phyloP scores from a whole-genome alignment of 2,329 filamentous ascomycete genomes.

The Claviceps sp. region DNA sequence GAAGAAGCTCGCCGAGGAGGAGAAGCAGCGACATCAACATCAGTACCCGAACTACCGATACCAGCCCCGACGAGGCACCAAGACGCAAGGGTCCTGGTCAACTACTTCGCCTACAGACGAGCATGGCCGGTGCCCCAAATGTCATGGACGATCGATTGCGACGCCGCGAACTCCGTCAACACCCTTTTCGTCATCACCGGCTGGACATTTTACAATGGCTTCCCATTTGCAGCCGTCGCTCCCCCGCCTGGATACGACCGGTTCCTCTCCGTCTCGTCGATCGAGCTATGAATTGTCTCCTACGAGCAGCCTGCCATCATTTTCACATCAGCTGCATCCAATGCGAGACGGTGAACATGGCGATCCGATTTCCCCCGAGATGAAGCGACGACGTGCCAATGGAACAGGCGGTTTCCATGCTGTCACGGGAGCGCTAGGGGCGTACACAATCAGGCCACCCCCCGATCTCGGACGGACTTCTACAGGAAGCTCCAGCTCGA shows the following conservation, averaged over 20 bases:
- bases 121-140: slow-evolving; percentile 52
- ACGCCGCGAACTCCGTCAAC: slow-evolving; percentile 47
- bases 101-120: slow-evolving; percentile 30
- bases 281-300: slow-evolving; percentile 16
- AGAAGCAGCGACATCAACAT: slow-evolving; percentile 77
- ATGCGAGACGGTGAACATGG: slow-evolving; percentile 23
- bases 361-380: slow-evolving; percentile 32
- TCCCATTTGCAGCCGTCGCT: slow-evolving; percentile 11
- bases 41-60: slow-evolving; percentile 93
- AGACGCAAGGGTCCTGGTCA: slow-evolving; percentile 18
- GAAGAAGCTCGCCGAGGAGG: slow-evolving; percentile 84
- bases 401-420: slow-evolving; percentile 22
- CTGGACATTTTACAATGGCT: slow-evolving; percentile 12
- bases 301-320: slow-evolving; percentile 11
- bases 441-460: slow-evolving; percentile 6
- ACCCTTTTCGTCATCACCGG: slow-evolving; percentile 25
- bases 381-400: slow-evolving; percentile 50
- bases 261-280: slow-evolving; percentile 13
- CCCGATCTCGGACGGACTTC: slow-evolving; percentile 10
- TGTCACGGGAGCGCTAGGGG: slow-evolving; percentile 7
- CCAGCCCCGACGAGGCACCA: slow-evolving; percentile 58
- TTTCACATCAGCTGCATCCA: slow-evolving; percentile 11
- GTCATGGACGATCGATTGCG: slow-evolving; percentile 53
- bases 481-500: slow-evolving; percentile 8
- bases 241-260: slow-evolving; percentile 12